Base-by-base conservation (phyloP, 116 monocot species). In the Trichopus zeylanicus region DNA sequence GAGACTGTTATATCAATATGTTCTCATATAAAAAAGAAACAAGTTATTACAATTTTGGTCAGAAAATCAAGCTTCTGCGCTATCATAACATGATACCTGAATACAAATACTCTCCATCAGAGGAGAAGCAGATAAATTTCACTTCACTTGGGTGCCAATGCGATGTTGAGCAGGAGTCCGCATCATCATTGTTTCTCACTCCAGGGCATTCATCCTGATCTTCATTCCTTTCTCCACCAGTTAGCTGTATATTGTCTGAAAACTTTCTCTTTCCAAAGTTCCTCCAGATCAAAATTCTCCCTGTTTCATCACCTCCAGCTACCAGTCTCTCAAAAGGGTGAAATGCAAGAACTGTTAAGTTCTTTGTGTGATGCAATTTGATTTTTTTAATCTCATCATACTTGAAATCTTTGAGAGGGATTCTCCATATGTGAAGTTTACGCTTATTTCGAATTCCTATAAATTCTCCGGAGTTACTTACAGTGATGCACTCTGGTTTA, bases 221-320 rank as follows among this genome's bases (percentile, higher is more conserved):
- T n/a, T n/a, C 20, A 46, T 71, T 62, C 89, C 6, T 42, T 81
- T 65, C 38, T 65, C 32, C 63, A n/a, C n/a, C n/a, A n/a, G n/a
- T n/a, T n/a, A n/a, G n/a, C n/a, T n/a, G n/a, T n/a, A n/a, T n/a
- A n/a, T n/a, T n/a, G n/a, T n/a, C n/a, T n/a, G n/a, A n/a, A n/a
- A n/a, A n/a, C n/a, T n/a, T n/a, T n/a, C n/a, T n/a, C n/a, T n/a
- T 75, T 28, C 97, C 97, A 73, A 97, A 76, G 55, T 70, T 82
- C 61, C 84, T 83, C 97, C 97, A 97, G 59, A 97, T 77, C 60
- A 97, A 65, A 60, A 97, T 84, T 23, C 97, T 79, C 26, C 97
- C 97, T 10, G 97, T 84, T 57, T 65, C 70, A 75, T 97, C 97
- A 68, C 97, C 97, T 64, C 79, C 87, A 62, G 91, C 97, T 28